Conservation (phyloP, 495 filamentous ascomycete species). For the Terfezia claveryi region DNA sequence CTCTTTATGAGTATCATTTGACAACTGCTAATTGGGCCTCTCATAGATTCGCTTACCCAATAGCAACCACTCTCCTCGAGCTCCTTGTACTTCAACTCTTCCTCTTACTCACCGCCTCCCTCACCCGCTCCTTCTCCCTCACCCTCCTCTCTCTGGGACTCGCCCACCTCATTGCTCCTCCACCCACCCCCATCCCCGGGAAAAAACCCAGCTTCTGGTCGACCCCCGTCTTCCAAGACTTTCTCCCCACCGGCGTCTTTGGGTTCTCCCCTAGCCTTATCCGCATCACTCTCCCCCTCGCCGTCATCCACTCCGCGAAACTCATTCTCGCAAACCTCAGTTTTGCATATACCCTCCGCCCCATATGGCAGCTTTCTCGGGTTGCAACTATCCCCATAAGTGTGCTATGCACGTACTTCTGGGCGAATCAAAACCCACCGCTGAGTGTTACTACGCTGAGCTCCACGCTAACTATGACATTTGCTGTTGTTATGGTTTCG, state of each 20-base stretch:
- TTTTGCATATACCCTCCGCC: slow-evolving; percentile 29
- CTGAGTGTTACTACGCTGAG: slow-evolving; percentile 28
- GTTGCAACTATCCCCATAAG: slow-evolving; percentile 26
- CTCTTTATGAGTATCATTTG: too few species aligned
- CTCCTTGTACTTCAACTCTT: slow-evolving; percentile 28
- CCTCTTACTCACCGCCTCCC: slow-evolving; percentile 20
- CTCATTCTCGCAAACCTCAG: slow-evolving; percentile 29
- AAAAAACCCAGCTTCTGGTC: slow-evolving; percentile 10
- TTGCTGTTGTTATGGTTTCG: slow-evolving; percentile 27
- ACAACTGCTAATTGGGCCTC: background rate
- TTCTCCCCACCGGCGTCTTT: slow-evolving; percentile 30
- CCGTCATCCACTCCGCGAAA: slow-evolving; percentile 27
- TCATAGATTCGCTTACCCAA: slow-evolving; percentile 27
- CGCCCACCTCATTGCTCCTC: slow-evolving; percentile 20
- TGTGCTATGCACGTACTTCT: slow-evolving; percentile 25
- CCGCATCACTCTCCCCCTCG: slow-evolving; percentile 24
- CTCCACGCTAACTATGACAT: slow-evolving; percentile 27
- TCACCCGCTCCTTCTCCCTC: slow-evolving; percentile 21
- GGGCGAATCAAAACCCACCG: slow-evolving; percentile 18
- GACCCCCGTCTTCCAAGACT: slow-evolving; percentile 24
- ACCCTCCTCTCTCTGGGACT: slow-evolving; percentile 22
- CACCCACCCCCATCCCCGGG: slow-evolving; percentile 12
- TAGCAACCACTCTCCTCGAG: slow-evolving; percentile 28
- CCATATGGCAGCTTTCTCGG: slow-evolving; percentile 28
- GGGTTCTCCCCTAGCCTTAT: slow-evolving; percentile 25